A percentile compares a stretch with the other conserved stretches of the same genome.
Evolutionary conservation across 768 basidiomycete species (phyloP).

Genomic region (Dioszegia crocea): DNA sequence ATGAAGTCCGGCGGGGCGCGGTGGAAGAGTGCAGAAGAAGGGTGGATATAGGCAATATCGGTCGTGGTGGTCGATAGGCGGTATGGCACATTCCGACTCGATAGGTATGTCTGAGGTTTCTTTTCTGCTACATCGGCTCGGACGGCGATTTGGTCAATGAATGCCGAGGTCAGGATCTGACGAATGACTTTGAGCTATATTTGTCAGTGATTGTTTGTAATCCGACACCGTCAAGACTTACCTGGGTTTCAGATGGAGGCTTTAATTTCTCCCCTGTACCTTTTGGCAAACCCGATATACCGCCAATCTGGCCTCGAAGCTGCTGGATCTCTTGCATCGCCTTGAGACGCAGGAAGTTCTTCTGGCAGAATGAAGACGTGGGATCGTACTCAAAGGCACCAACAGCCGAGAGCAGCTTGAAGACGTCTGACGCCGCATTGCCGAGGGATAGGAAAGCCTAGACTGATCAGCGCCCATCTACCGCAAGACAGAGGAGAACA

Average conservation of each 20-base stretch:
- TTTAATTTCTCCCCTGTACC: conserved; percentile 49
- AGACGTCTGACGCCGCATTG: conserved; percentile 72
- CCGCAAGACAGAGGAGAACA: conserved; percentile 17
- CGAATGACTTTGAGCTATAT: conserved; percentile 77
- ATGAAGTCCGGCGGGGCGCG: conserved; percentile 76
- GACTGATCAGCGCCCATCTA: conserved; percentile 2
- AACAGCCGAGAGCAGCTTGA: conserved; percentile 84
- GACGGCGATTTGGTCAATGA: conserved; percentile 92
- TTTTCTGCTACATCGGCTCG: conserved; percentile 75
- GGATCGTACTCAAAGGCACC: conserved; percentile 94
- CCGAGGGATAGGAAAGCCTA: conserved; percentile 78
- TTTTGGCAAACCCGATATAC: conserved; percentile 59
- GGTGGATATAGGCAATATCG: conserved; percentile 78
- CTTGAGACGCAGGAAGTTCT: conserved; percentile 83
- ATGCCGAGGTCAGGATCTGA: conserved; percentile 80
- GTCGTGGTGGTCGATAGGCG: conserved; percentile 64
- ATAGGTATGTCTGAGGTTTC: conserved; percentile 62
- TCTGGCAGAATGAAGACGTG: conserved; percentile 70
- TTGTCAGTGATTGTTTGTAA: background rate
- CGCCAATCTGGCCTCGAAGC: conserved; percentile 78
- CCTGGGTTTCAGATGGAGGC: conserved; percentile 77
- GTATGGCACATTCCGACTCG: conserved; percentile 76
- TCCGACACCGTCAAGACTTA: conserved; percentile 44
- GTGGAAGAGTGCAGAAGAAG: conserved; percentile 72
- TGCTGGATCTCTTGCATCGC: conserved; percentile 99